Base-by-base conservation (phyloP, 257 asterid species). In the Nicotiana undulata region DNA sequence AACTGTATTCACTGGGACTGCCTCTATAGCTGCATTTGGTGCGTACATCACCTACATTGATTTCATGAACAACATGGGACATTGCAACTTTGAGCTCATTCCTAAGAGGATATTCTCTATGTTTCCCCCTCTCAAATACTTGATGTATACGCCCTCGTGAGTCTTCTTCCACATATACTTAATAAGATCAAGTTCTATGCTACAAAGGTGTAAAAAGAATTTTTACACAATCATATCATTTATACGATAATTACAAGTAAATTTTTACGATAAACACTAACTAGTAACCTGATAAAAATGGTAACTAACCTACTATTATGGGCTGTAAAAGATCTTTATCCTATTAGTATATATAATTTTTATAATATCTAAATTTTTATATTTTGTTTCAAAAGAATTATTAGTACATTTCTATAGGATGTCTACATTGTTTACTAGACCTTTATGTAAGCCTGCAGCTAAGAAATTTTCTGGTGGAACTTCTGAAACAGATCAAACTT, bases 91-190 rank as follows among this genome's bases (percentile, higher is more conserved):
- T n/a, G 96, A 91, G 84, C 81, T 88, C 77, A 79, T 89, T 70
- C 96, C 96, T 5, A 85, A 34, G n/a, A 78, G 87, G 80, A 26
- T 92, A 67, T 91, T 95, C 88, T 85, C 94, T 66, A 1, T 88
- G 2, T 91, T 92, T 11, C 99, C 98, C 4, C 98, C 98, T 32
- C 93, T 95, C 92, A 93, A 95, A 85, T 95, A 92, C 85, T 85
- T 95, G 64, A 86, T 90, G 91, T 90, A 89, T 34, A 91, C 94
- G 0, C 93, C 96, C 59, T 79, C 94, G 92, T 91, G 83, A 90
- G 96, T 90, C 12, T 74, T 53, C 24, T 70, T 70, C 59, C 59
- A 65, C 3, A 9, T 80, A 13, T 80, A 13, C n/a, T 6, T 37
- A 34, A 67, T n/a, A 16, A 67, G 17, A 18, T 9, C 2, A 18